phyloP scores from a whole-genome alignment of 2,329 filamentous ascomycete genomes.

The Basipetospora chlamydospora region DNA sequence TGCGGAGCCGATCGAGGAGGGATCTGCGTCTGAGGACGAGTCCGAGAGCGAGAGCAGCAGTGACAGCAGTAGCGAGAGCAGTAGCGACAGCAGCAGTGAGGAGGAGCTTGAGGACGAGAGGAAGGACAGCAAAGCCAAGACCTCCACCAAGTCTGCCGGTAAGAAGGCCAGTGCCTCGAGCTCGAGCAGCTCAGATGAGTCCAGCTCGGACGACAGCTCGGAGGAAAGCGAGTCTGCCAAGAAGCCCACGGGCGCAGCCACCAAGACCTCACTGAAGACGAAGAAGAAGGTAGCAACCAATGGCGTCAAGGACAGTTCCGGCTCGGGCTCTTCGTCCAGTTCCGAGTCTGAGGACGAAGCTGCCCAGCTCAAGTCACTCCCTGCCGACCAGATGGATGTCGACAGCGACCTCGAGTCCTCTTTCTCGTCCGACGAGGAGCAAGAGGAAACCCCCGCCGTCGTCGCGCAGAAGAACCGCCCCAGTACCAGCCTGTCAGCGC shows the following conservation, averaged over 20 bases:
- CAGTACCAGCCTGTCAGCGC: no score
- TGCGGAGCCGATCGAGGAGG: neutral
- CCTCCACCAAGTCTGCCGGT: neutral
- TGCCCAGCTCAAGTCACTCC: no score
- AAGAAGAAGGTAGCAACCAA: no score
- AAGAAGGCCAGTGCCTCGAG: neutral
- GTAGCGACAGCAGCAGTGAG: neutral
- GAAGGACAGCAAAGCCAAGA: neutral
- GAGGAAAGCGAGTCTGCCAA: no score
- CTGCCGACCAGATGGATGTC: no score
- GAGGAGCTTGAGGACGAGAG: conserved; percentile 1
- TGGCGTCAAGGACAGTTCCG: neutral
- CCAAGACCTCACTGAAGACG: neutral
- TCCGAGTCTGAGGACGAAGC: no score
- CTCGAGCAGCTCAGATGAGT: conserved; percentile 1
- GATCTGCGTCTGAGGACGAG: neutral
- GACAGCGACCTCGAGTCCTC: no score
- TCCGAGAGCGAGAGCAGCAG: no score
- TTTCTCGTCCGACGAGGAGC: no score
- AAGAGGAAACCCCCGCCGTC: no score
- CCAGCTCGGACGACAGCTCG: conserved; percentile 1
- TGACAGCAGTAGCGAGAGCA: conserved; percentile 1
- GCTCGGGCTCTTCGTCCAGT: neutral
- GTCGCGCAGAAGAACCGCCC: no score
- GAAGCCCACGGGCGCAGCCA: neutral